These are phyloP conservation scores for Alliaria petiolata DNA, from an alignment of 345 rosid genomes.

Conservation along the genomic window DNA sequence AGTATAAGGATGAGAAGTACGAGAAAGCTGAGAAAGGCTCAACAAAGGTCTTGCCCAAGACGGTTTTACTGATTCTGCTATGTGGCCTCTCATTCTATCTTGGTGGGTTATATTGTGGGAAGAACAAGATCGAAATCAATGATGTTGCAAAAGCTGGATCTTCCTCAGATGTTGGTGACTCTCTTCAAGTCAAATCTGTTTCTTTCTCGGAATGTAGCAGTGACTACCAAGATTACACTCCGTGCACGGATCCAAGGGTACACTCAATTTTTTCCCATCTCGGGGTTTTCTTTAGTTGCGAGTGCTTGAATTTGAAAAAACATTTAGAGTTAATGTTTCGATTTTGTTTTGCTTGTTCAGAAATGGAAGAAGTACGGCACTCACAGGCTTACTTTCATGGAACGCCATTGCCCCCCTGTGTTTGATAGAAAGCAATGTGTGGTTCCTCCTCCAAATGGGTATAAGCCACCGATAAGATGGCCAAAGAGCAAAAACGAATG, in stretches of 20 bases:
- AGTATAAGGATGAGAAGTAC: conserved; percentile 78
- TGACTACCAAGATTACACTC: conserved; percentile 91
- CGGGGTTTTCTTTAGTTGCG: not conserved
- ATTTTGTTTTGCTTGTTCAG: conserved; percentile 37
- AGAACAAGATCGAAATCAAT: conserved; percentile 37
- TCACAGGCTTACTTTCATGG: conserved; percentile 89
- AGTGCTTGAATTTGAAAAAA: not conserved
- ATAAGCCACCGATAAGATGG: conserved; percentile 89
- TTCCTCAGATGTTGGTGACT: conserved; percentile 37
- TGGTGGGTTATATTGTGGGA: conserved; percentile 74
- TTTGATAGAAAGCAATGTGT: conserved; percentile 90
- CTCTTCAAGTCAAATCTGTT: conserved; percentile 55
- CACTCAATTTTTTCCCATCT: not conserved
- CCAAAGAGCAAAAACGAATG: conserved; percentile 88
- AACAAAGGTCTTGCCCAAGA: conserved; percentile 44
- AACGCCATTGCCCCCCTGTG: conserved; percentile 89
- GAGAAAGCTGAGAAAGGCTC: conserved; percentile 47
- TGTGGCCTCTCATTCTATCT: conserved; percentile 91
- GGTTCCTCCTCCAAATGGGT: conserved; percentile 97
- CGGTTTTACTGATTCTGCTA: conserved; percentile 43
- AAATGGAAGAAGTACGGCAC: conserved; percentile 90
- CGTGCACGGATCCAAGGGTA: conserved; percentile 98
- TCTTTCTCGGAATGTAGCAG: conserved; percentile 76
- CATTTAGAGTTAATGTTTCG: not conserved
- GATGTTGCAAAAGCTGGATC: conserved; percentile 45